A percentile compares a stretch with the other conserved stretches of the same genome.
Conservation (phyloP, 2,329 filamentous ascomycete species). For the Rhynchosporium graminicola region DNA sequence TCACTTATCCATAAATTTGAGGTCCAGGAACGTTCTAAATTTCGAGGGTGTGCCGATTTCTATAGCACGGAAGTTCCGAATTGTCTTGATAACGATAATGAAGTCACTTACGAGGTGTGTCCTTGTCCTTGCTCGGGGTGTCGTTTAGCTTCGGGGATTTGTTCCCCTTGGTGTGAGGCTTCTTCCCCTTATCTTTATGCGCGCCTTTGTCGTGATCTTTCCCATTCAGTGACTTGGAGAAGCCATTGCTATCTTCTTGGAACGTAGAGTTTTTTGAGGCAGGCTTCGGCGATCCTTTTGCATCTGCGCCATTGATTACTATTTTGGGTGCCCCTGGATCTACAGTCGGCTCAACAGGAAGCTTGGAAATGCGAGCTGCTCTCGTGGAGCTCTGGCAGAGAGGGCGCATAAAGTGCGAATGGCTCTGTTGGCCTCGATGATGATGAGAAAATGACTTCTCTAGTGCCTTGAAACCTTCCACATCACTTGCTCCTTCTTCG, state of each 20-base stretch:
- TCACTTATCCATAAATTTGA: not conserved
- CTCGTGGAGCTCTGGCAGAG: conserved; percentile 34
- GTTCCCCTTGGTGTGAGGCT: conserved; percentile 26
- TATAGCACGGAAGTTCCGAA: not conserved
- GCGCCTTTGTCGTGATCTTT: conserved; percentile 18
- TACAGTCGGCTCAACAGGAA: conserved; percentile 6
- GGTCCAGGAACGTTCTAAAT: not conserved
- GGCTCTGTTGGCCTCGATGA: conserved; percentile 34
- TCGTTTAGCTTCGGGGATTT: conserved; percentile 32
- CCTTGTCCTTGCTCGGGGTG: conserved; percentile 25
- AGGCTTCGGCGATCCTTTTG: conserved; percentile 19
- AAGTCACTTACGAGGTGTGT: conserved; percentile 16
- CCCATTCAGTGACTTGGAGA: conserved; percentile 19
- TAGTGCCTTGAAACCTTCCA: conserved; percentile 36
- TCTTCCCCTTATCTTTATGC: conserved; percentile 32
- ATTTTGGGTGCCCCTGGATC: conserved; percentile 30
- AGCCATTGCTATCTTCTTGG: conserved; percentile 23
- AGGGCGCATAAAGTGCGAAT: conserved; percentile 37
- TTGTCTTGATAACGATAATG: not conserved
- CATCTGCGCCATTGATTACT: conserved; percentile 27
- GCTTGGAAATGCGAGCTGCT: conserved; percentile 19
- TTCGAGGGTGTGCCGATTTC: not conserved
- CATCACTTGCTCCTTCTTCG: conserved; percentile 34
- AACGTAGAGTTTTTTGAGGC: conserved; percentile 22
- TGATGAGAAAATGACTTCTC: conserved; percentile 35